Base-by-base conservation (phyloP, 2,329 filamentous ascomycete species). In the Apiospora kogelbergensis region DNA sequence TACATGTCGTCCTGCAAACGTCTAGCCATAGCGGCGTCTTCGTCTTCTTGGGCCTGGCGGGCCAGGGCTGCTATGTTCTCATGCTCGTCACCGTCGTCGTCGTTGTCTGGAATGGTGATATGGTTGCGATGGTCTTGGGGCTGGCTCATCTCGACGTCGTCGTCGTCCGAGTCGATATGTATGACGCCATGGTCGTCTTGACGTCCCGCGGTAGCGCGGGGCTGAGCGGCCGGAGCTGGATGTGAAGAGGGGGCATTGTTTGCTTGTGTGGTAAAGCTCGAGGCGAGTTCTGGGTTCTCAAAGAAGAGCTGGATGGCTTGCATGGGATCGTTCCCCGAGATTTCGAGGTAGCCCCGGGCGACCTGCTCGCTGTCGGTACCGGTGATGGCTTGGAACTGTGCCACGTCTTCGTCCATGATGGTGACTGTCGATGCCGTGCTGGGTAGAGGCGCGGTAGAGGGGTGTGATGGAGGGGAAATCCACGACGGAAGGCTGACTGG, bases 1-100 rank as follows among this genome's bases (percentile, higher is more conserved):
- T 98, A 98, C 77, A 97, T 87, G 80, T 99, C 94, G 76, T 99
- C 93, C 79, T 99, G 96, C 70, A 99, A 80, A 69, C 93, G 89
- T 79, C 95, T 89, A 7, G 96, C 96, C 90, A 98, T 95, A 57
- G 93, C 95, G 67, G 94, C 95, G 76, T 99, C 96, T 76, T 97
- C 94, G 72, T 98, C 95, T 73, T 92, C 89, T 67, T 90, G 84
- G 20, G 86, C 88, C 5, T 79, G 81, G 41, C 80, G 81, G 11
- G 81, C 81, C 46, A 85, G 81, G 37, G 80, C 80, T 5, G 78
- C 80, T 4, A 81, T 81, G 7, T 40, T 42, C n/a, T 41, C 33
- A 15, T 41, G 46, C 4, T 81, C 80, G 67, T 82, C 79, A 68
- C 79, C 76, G 65, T 81, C 80, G 67, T 82, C 79, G 68, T 79